These are phyloP conservation scores for Hypomyces perniciosus DNA, from an alignment of 2,329 filamentous ascomycete genomes.

Conservation along the genomic window DNA sequence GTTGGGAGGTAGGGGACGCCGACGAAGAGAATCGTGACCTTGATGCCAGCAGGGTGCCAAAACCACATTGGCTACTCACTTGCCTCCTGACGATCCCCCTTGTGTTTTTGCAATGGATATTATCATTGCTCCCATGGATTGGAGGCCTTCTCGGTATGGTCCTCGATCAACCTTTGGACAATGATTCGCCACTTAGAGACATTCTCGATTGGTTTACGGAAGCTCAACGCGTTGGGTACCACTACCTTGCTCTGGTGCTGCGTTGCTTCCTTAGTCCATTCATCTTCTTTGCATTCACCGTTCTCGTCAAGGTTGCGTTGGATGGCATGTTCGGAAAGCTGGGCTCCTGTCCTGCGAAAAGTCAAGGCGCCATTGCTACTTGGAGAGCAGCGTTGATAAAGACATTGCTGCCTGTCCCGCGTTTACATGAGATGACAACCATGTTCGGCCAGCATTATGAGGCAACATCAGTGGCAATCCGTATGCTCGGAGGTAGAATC, in stretches of 20 bases:
- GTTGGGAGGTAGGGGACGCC: constrained; percentile 46
- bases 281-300: constrained; percentile 37
- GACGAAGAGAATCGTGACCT: constrained; percentile 43
- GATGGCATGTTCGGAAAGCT: constrained; percentile 35
- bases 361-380: constrained; percentile 31
- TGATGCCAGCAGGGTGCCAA: constrained; percentile 30
- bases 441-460: constrained; percentile 52
- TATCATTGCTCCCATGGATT: constrained; percentile 41
- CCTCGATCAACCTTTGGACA: constrained; percentile 26
- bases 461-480: constrained; percentile 43
- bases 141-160: constrained; percentile 41
- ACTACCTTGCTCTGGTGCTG: constrained; percentile 43
- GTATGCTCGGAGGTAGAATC: constrained; percentile 46
- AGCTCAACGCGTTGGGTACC: constrained; percentile 40
- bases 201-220: constrained; percentile 46
- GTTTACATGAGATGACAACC: constrained; percentile 42
- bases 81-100: constrained; percentile 39
- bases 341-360: constrained; percentile 24
- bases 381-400: constrained; percentile 41
- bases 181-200: constrained; percentile 31
- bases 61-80: constrained; percentile 40
- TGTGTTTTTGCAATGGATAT: constrained; percentile 31
- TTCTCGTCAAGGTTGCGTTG: constrained; percentile 35
- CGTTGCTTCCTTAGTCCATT: constrained; percentile 36
- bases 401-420: constrained; percentile 36